Percentiles rank a stretch among this genome's conserved stretches.
Evolutionary conservation across 2,329 filamentous ascomycete species (phyloP).

Genomic region (Ophiocordyceps polyrhachis-furcata): DNA sequence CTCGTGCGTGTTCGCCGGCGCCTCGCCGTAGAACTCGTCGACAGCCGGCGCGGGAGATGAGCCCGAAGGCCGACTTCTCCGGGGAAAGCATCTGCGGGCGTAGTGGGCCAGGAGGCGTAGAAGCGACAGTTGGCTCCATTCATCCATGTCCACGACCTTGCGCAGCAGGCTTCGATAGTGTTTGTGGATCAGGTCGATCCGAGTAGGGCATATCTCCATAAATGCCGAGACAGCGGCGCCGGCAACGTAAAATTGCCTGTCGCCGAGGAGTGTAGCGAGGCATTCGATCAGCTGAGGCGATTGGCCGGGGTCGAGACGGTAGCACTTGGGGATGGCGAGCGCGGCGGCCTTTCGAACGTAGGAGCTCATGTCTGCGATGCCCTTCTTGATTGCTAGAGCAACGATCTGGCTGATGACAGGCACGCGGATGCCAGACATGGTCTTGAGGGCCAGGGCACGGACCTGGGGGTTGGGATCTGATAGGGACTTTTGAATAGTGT

Average conservation of each 20-base stretch:
- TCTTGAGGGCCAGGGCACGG: constrained; percentile 77
- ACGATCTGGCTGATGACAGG: constrained; percentile 97
- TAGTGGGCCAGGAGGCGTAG: constrained; percentile 70
- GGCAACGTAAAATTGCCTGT: constrained; percentile 92
- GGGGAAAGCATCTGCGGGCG: constrained; percentile 72
- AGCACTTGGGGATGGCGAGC: constrained; percentile 88
- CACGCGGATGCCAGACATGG: constrained; percentile 94
- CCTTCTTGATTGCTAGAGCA: constrained; percentile 86
- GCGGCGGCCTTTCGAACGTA: constrained; percentile 85
- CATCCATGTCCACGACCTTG: constrained; percentile 96
- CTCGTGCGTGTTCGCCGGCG: constrained; percentile 17
- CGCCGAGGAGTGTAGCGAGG: constrained; percentile 57
- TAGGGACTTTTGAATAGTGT: constrained; percentile 94
- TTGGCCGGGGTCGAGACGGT: constrained; percentile 72
- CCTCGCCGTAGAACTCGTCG: constrained; percentile 68
- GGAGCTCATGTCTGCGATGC: constrained; percentile 82
- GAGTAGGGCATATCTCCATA: constrained; percentile 71
- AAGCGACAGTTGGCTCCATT: constrained; percentile 85
- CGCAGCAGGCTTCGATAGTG: constrained; percentile 72
- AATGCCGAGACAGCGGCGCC: constrained; percentile 84
- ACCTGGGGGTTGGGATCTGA: constrained; percentile 84
- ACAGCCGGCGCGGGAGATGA: constrained; percentile 17
- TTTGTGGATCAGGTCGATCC: constrained; percentile 74
- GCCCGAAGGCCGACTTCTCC: constrained; percentile 26
- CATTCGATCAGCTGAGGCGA: constrained; percentile 73